These are phyloP conservation scores for Rhizoctonia solani DNA, from an alignment of 1,284 basidiomycete species.

Conservation along the genomic window DNA sequence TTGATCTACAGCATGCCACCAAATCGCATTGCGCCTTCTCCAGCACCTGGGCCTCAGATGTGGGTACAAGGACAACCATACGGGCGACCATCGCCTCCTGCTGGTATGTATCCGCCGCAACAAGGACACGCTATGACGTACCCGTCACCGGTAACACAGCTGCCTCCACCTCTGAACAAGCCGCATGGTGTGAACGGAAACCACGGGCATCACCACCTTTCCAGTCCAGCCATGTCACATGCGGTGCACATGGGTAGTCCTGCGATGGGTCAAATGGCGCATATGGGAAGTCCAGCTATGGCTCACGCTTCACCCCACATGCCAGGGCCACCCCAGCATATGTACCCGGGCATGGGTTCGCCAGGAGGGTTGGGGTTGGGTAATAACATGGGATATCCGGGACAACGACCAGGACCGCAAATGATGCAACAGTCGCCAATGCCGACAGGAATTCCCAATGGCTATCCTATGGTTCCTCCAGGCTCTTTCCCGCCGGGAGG, in stretches of 20 bases:
- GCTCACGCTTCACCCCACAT: slow-evolving; percentile 17
- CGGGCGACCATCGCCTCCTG: slow-evolving; percentile 27
- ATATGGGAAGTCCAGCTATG: slow-evolving; percentile 26
- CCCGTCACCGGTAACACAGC: slow-evolving; percentile 46
- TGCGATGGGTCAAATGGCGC: slow-evolving; percentile 14
- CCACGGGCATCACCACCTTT: slow-evolving; percentile 21
- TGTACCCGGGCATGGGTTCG: slow-evolving; percentile 27
- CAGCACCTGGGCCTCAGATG: slow-evolving; percentile 61
- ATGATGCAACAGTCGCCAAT: slow-evolving; percentile 31
- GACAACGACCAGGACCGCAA: slow-evolving; percentile 6
- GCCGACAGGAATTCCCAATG: slow-evolving; percentile 9
- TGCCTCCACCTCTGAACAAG: slow-evolving; percentile 16
- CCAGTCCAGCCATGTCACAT: slow-evolving; percentile 18
- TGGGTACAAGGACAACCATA: slow-evolving; percentile 62
- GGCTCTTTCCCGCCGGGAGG: slow-evolving; percentile 1
- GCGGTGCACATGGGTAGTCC: slow-evolving; percentile 28
- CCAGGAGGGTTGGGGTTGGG: slow-evolving; percentile 26
- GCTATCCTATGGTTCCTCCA: slow-evolving; percentile 8
- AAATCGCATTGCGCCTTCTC: slow-evolving; percentile 55
- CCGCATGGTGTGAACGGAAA: slow-evolving; percentile 18
- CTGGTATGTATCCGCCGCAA: slow-evolving; percentile 36
- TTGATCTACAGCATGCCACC: slow-evolving; percentile 59
- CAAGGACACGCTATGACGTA: slow-evolving; percentile 50
- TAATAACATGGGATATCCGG: slow-evolving; percentile 15
- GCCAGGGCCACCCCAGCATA: slow-evolving; percentile 11